Conservation (phyloP, 352 stramenopile species). For the Phytophthora kernoviae region DNA sequence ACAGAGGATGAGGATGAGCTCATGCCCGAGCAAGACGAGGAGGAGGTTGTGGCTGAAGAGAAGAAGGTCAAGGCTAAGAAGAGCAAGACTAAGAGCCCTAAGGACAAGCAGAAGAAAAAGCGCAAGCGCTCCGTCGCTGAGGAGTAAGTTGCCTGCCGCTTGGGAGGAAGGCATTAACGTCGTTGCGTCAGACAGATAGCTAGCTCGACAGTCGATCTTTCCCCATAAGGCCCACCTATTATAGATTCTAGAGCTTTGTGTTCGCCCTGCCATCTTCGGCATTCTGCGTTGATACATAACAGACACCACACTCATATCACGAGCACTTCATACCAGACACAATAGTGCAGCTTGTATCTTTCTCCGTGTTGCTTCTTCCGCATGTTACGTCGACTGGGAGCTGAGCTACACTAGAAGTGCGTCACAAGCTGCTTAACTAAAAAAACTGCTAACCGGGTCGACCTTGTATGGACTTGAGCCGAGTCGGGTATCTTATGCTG, state of each 20-base stretch:
- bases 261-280: constrained; percentile 1
- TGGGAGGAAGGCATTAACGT: constrained; percentile 7
- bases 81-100: constrained; percentile 52
- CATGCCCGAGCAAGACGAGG: constrained; percentile 34
- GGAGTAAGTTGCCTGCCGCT: constrained; percentile 28
- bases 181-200: neutral
- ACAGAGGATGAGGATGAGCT: constrained; percentile 27
- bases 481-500: constrained; percentile 23
- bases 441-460: constrained; percentile 32
- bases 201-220: neutral
- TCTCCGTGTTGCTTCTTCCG: constrained; percentile 22
- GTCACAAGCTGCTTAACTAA: constrained; percentile 40
- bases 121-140: constrained; percentile 49
- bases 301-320: neutral
- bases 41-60: constrained; percentile 2
- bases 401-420: neutral
- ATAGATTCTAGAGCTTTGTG: constrained; percentile 48
- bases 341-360: constrained; percentile 23
- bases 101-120: constrained; percentile 58
- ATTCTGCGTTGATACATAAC: neutral
- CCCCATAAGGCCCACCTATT: constrained; percentile 34
- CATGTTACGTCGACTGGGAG: constrained; percentile 10
- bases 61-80: constrained; percentile 24
- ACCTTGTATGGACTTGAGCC: neutral
- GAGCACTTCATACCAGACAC: constrained; percentile 7